Percentiles rank a stretch among this genome's conserved stretches.
These are phyloP conservation scores for Trypanosoma mega DNA, from an alignment of 208 protist genomes.

Conservation along the genomic window DNA sequence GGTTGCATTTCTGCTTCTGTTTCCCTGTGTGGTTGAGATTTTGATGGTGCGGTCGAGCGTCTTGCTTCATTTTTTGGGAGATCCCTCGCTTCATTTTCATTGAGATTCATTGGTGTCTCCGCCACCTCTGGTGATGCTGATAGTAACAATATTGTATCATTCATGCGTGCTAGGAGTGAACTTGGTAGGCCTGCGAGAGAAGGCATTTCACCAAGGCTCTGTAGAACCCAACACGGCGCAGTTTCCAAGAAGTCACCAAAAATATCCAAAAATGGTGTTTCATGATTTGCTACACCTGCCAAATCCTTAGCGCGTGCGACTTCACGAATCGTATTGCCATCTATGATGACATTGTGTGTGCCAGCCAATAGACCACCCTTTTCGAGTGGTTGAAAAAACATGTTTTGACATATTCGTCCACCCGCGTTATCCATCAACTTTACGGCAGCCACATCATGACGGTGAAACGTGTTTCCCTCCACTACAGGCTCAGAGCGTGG, in stretches of 20 bases:
- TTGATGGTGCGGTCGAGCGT: no score
- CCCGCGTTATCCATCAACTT: constrained; percentile 13
- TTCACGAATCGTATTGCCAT: neutral
- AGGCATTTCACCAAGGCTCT: constrained; percentile 8
- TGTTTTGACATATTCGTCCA: neutral
- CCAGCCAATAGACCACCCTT: constrained; percentile 20
- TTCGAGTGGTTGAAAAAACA: constrained; percentile 20
- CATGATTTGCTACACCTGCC: neutral
- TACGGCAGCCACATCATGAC: constrained; percentile 19
- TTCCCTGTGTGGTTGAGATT: no score
- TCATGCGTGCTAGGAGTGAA: constrained; percentile 9
- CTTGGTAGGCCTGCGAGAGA: neutral
- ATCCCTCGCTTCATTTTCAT: no score
- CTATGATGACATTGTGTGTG: constrained; percentile 14
- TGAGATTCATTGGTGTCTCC: no score
- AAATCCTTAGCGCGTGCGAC: neutral
- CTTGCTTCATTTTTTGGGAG: no score
- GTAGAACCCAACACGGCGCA: constrained; percentile 15
- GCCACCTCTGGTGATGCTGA: no score
- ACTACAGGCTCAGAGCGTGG: constrained; percentile 2
- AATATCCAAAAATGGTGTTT: neutral
- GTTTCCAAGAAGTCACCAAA: constrained; percentile 7
- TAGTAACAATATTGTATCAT: no score
- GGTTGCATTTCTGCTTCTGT: constrained; percentile 2
- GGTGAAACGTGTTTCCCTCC: constrained; percentile 22